phyloP scores from a whole-genome alignment of 805 yeast species.

The Ogataea ramenticola region DNA sequence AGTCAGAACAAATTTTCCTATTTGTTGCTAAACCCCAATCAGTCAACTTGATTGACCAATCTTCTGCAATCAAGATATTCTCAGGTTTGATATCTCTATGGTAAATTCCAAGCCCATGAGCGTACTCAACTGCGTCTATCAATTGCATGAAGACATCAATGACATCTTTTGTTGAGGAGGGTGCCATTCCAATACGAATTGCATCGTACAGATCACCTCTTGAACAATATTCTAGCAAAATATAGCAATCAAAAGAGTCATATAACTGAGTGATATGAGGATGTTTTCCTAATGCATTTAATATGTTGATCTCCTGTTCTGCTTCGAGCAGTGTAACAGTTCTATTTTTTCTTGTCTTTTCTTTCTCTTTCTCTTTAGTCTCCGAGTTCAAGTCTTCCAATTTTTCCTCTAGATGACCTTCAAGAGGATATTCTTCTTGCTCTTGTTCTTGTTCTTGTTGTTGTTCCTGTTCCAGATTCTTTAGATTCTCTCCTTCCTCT shows the following conservation, averaged over 20 bases:
- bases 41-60: constrained; percentile 50
- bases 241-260: constrained; percentile 45
- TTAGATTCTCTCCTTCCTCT: constrained; percentile 2
- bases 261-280: constrained; percentile 39
- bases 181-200: constrained; percentile 57
- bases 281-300: constrained; percentile 50
- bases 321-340: constrained; percentile 48
- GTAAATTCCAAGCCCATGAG: constrained; percentile 41
- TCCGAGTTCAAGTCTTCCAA: constrained; percentile 4
- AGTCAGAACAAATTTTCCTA: constrained; percentile 49
- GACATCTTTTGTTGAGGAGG: constrained; percentile 48
- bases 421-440: constrained; percentile 1
- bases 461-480: no score
- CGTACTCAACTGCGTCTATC: constrained; percentile 41
- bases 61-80: constrained; percentile 44
- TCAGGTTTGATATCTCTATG: constrained; percentile 57
- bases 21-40: constrained; percentile 58
- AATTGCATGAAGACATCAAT: constrained; percentile 47
- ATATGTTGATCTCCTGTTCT: constrained; percentile 59
- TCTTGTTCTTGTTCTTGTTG: constrained; percentile 11
- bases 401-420: neutral
- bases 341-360: constrained; percentile 3
- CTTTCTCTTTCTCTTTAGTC: constrained; percentile 13
- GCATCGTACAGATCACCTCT: constrained; percentile 86
- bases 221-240: constrained; percentile 71